Evolutionary conservation across 371 early-diverging fungal species (phyloP).

Genomic region (Mucor indicus): DNA sequence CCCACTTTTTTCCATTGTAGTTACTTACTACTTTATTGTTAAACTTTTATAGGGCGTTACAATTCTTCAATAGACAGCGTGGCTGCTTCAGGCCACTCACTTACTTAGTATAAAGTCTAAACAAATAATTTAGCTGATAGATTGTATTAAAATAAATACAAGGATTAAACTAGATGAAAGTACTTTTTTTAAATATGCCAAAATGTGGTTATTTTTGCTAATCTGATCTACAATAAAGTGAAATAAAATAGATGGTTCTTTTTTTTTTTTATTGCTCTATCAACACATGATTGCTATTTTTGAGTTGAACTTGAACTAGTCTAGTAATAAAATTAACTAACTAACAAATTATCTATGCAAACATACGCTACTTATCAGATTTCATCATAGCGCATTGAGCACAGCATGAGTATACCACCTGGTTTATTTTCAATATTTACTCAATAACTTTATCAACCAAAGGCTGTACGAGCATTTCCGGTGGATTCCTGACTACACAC

Average conservation of each 20-base stretch:
- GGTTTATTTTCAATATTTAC: slow-evolving; percentile 1
- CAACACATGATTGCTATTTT: slow-evolving; percentile 4
- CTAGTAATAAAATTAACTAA: slow-evolving; percentile 3
- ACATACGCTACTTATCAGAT: slow-evolving; percentile 2
- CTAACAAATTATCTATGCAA: slow-evolving; percentile 3
- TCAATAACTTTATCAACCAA: background rate
- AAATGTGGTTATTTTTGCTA: slow-evolving; percentile 11
- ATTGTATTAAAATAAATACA: slow-evolving; percentile 14
- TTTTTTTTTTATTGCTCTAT: slow-evolving; percentile 6
- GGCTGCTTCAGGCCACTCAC: slow-evolving; percentile 14
- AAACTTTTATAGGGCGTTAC: slow-evolving; percentile 10
- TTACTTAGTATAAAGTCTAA: slow-evolving; percentile 9
- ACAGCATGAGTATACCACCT: slow-evolving; percentile 5
- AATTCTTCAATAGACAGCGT: slow-evolving; percentile 12
- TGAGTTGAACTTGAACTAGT: slow-evolving; percentile 1
- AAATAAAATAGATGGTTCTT: slow-evolving; percentile 6
- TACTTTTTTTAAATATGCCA: slow-evolving; percentile 13
- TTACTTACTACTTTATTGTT: slow-evolving; percentile 12
- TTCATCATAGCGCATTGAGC: slow-evolving; percentile 3
- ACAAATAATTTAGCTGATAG: slow-evolving; percentile 8
- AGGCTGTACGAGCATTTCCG: slow-evolving; percentile 1
- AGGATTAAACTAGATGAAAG: slow-evolving; percentile 10
- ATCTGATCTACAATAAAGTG: slow-evolving; percentile 8
- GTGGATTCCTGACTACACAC: slow-evolving; percentile 2
- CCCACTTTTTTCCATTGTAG: slow-evolving; percentile 13